Evolutionary conservation across 352 stramenopile genomes (phyloP).

Genomic region (Pilasporangium apinafurcum): DNA sequence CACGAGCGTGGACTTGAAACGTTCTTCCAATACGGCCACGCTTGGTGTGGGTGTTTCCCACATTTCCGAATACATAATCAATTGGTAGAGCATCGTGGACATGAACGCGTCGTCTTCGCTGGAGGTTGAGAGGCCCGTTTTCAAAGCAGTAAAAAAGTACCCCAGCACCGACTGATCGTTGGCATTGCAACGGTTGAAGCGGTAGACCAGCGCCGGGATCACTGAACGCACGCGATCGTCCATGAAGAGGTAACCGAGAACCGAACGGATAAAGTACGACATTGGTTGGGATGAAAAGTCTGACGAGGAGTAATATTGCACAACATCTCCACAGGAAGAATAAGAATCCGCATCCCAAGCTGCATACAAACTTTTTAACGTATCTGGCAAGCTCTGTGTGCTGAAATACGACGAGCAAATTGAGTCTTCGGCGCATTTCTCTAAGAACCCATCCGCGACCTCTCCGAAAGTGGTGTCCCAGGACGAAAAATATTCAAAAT

Average conservation of each 20-base stretch:
- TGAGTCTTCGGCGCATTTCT: slow-evolving; percentile 7
- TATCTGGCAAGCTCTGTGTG: slow-evolving; percentile 1
- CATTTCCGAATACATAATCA: slow-evolving; percentile 51
- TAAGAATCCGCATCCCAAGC: slow-evolving; percentile 16
- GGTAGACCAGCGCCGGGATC: slow-evolving; percentile 29
- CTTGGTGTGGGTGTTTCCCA: slow-evolving; percentile 29
- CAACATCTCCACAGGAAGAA: slow-evolving; percentile 14
- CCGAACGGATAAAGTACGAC: slow-evolving; percentile 14
- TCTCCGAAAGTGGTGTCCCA: slow-evolving; percentile 32
- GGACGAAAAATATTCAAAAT: slow-evolving; percentile 23
- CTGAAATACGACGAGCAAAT: slow-evolving; percentile 13
- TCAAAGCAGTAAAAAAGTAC: slow-evolving; percentile 13
- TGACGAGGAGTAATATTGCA: not conserved
- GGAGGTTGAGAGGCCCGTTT: not conserved
- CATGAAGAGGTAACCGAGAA: slow-evolving; percentile 21
- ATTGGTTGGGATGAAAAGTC: slow-evolving; percentile 1
- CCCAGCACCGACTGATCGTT: slow-evolving; percentile 17
- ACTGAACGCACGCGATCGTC: slow-evolving; percentile 9
- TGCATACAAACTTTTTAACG: slow-evolving; percentile 11
- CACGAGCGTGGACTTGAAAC: slow-evolving; percentile 17
- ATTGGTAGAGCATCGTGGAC: slow-evolving; percentile 33
- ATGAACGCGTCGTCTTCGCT: slow-evolving; percentile 17
- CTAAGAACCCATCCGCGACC: slow-evolving; percentile 24
- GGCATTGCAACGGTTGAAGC: slow-evolving; percentile 20
- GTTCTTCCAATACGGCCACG: slow-evolving; percentile 4